phyloP scores from a whole-genome alignment of 169 alveolate genomes.

The Neospora caninum region DNA sequence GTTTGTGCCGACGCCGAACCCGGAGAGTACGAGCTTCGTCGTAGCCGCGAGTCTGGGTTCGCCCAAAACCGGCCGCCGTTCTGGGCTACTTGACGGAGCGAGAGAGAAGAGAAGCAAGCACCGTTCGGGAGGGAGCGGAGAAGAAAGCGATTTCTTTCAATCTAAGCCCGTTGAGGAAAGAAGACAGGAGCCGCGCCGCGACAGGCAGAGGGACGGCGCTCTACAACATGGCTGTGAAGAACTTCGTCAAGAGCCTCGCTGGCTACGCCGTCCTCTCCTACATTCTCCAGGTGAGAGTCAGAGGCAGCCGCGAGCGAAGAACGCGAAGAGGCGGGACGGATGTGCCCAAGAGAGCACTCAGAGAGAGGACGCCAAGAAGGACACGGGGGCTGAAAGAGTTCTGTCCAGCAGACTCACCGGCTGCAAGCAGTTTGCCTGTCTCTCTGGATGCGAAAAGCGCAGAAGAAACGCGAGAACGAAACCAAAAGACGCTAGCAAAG shows the following conservation, averaged over 20 bases:
- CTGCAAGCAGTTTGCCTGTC: too few species aligned
- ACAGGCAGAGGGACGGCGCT: not conserved
- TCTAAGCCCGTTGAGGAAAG: not conserved
- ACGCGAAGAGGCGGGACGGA: not conserved
- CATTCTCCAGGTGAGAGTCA: slow-evolving; percentile 60
- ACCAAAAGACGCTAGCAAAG: too few species aligned
- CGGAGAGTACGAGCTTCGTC: too few species aligned
- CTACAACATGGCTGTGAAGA: slow-evolving; percentile 88
- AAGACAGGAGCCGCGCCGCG: not conserved
- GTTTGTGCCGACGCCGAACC: too few species aligned
- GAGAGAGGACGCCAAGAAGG: not conserved
- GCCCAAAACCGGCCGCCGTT: not conserved
- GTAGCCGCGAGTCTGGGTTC: not conserved
- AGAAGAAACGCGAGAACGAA: too few species aligned
- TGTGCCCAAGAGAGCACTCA: not conserved
- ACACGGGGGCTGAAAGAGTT: not conserved
- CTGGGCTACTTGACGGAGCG: not conserved
- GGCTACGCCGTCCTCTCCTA: slow-evolving; percentile 83
- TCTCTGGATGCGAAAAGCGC: too few species aligned
- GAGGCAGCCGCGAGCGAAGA: not conserved
- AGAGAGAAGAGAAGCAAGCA: not conserved
- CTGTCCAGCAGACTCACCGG: too few species aligned
- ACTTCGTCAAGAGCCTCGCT: slow-evolving; percentile 93
- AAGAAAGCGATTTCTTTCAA: not conserved
- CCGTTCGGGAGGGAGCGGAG: not conserved